Percentiles rank a stretch among this genome's conserved stretches.
These are phyloP conservation scores for Cytospora chrysosperma DNA, from an alignment of 2,329 filamentous ascomycete genomes.

Conservation along the genomic window DNA sequence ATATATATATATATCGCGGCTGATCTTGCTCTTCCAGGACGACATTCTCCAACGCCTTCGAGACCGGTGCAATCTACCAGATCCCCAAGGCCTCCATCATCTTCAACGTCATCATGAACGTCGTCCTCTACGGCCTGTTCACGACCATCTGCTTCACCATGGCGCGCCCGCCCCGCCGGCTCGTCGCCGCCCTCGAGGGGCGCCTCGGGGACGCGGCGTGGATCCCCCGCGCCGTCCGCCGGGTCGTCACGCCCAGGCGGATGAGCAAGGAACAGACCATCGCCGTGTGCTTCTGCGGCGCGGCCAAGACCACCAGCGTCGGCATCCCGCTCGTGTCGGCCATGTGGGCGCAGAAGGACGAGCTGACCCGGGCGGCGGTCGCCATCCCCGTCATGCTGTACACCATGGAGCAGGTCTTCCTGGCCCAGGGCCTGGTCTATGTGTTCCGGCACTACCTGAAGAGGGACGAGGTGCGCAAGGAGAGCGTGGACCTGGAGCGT, in stretches of 20 bases:
- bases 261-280: slow-evolving; percentile 62
- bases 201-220: slow-evolving; percentile 34
- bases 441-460: slow-evolving; percentile 47
- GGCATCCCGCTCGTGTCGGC: slow-evolving; percentile 67
- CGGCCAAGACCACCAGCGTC: slow-evolving; percentile 70
- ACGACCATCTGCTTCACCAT: slow-evolving; percentile 58
- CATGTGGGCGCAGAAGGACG: slow-evolving; percentile 61
- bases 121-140: slow-evolving; percentile 63
- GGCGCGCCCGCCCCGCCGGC: slow-evolving; percentile 41
- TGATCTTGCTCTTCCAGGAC: slow-evolving; percentile 48
- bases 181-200: slow-evolving; percentile 36
- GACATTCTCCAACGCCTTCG: slow-evolving; percentile 65
- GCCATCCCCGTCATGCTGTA: slow-evolving; percentile 65
- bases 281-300: slow-evolving; percentile 71
- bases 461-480: slow-evolving; percentile 10
- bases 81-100: slow-evolving; percentile 60
- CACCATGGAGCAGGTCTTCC: slow-evolving; percentile 55
- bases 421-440: slow-evolving; percentile 46
- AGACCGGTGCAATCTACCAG: slow-evolving; percentile 58
- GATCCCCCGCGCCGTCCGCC: slow-evolving; percentile 33
- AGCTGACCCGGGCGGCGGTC: slow-evolving; percentile 55
- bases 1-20: neutral
- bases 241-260: slow-evolving; percentile 47
- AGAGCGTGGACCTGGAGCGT: slow-evolving; percentile 24
- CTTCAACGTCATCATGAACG: slow-evolving; percentile 66